Evolutionary conservation across 2,329 filamentous ascomycete genomes (phyloP).

Genomic region (Cercospora sp.): DNA sequence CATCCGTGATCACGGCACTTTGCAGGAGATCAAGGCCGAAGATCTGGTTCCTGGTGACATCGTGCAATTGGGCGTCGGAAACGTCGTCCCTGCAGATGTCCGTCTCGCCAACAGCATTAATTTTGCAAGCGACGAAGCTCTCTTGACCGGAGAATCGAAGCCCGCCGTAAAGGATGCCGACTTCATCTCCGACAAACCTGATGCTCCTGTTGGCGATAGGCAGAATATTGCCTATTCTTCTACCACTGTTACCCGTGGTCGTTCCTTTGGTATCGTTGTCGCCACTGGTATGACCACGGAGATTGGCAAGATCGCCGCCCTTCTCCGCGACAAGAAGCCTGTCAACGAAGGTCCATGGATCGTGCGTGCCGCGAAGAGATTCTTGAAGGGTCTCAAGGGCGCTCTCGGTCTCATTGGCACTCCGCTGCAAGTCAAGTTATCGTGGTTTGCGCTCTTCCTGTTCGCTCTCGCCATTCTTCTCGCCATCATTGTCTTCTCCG

Average conservation of each 20-base stretch:
- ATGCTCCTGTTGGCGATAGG: conserved; percentile 61
- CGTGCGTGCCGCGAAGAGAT: conserved; percentile 20
- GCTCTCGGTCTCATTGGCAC: conserved; percentile 60
- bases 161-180: conserved; percentile 40
- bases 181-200: conserved; percentile 34
- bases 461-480: conserved; percentile 72
- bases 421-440: conserved; percentile 78
- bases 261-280: conserved; percentile 60
- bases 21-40: conserved; percentile 54
- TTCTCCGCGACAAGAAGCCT: conserved; percentile 37
- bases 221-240: conserved; percentile 65
- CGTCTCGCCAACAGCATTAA: conserved; percentile 65
- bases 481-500: conserved; percentile 66
- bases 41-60: conserved; percentile 68
- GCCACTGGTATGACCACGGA: conserved; percentile 64
- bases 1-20: conserved; percentile 54
- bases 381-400: conserved; percentile 57
- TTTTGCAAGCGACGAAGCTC: conserved; percentile 71
- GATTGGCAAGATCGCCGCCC: conserved; percentile 63
- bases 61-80: conserved; percentile 62
- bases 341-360: conserved; percentile 21
- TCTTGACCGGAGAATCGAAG: conserved; percentile 69
- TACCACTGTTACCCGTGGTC: conserved; percentile 63
- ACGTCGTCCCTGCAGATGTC: conserved; percentile 69
- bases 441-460: conserved; percentile 78